Evolutionary conservation across 495 filamentous ascomycete species (phyloP).

Genomic region (Acidomyces sp.): DNA sequence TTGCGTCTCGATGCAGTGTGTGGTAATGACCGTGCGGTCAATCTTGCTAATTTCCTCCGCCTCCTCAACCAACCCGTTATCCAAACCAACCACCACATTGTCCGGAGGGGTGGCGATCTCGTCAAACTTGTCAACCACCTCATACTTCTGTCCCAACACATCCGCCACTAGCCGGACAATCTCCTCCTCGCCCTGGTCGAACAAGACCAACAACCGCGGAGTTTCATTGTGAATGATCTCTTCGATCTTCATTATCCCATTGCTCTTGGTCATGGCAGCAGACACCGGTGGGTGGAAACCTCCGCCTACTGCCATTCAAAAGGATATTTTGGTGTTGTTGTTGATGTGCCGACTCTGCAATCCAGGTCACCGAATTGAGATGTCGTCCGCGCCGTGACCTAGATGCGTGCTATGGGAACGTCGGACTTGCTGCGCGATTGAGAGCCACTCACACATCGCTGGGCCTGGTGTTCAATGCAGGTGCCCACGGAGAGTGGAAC

Average conservation of each 20-base stretch:
- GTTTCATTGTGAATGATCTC: slow-evolving; percentile 22
- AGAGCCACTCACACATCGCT: slow-evolving; percentile 11
- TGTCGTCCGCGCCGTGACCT: slow-evolving; percentile 18
- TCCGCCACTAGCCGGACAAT: slow-evolving; percentile 28
- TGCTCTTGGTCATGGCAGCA: slow-evolving; percentile 17
- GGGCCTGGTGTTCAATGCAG: background rate
- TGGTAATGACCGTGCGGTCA: slow-evolving; percentile 44
- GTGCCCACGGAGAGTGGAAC: slow-evolving; percentile 1
- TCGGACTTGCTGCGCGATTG: slow-evolving; percentile 13
- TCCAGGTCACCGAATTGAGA: slow-evolving; percentile 14
- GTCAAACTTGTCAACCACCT: slow-evolving; percentile 15
- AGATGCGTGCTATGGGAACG: slow-evolving; percentile 13
- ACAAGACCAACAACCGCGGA: slow-evolving; percentile 27
- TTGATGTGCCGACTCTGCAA: background rate
- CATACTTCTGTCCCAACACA: slow-evolving; percentile 27
- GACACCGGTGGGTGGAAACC: background rate
- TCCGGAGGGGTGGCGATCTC: slow-evolving; percentile 14
- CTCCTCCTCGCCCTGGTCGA: slow-evolving; percentile 24
- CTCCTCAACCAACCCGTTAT: slow-evolving; percentile 9
- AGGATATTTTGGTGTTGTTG: background rate
- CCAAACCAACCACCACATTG: slow-evolving; percentile 23
- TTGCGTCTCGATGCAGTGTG: slow-evolving; percentile 56
- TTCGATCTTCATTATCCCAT: slow-evolving; percentile 22
- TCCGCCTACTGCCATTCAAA: slow-evolving; percentile 2
- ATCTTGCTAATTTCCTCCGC: slow-evolving; percentile 14